These are phyloP conservation scores for Candida cerambycidarum DNA, from an alignment of 805 yeast genomes.

Conservation along the genomic window DNA sequence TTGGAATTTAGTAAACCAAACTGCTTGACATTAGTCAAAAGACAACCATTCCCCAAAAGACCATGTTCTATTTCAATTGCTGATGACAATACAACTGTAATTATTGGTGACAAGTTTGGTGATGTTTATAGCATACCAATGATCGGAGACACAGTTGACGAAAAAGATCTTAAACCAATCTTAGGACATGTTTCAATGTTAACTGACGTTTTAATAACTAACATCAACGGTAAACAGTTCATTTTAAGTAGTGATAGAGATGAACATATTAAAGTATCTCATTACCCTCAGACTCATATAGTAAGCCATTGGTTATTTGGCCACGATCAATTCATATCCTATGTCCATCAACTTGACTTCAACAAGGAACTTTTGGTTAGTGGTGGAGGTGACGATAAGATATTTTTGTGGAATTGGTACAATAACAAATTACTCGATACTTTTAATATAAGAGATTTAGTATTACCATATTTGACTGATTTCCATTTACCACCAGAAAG, in stretches of 20 bases:
- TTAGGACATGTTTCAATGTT: conserved; percentile 97
- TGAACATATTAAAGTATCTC: conserved; percentile 87
- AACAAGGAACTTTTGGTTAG: conserved; percentile 56
- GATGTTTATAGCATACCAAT: conserved; percentile 75
- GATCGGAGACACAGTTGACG: conserved; percentile 38
- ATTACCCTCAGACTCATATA: conserved; percentile 74
- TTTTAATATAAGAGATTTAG: conserved; percentile 46
- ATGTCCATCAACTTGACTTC: conserved; percentile 56
- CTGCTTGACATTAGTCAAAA: conserved; percentile 53
- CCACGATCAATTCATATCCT: conserved; percentile 78
- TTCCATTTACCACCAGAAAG: conserved; percentile 64
- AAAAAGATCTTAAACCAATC: conserved; percentile 57
- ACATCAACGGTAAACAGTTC: conserved; percentile 43
- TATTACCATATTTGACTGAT: conserved; percentile 47
- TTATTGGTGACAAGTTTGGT: conserved; percentile 94
- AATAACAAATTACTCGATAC: conserved; percentile 44
- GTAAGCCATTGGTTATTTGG: conserved; percentile 86
- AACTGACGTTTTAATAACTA: conserved; percentile 60
- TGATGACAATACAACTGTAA: conserved; percentile 47
- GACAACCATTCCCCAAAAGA: conserved; percentile 84
- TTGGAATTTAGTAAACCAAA: conserved; percentile 36
- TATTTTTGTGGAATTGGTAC: conserved; percentile 80
- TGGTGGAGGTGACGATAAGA: conserved; percentile 87
- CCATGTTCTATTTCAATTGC: conserved; percentile 79
- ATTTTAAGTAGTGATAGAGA: conserved; percentile 88